These are phyloP conservation scores for Biscogniauxia sp. DNA, from an alignment of 2,329 filamentous ascomycete species.

Conservation along the genomic window DNA sequence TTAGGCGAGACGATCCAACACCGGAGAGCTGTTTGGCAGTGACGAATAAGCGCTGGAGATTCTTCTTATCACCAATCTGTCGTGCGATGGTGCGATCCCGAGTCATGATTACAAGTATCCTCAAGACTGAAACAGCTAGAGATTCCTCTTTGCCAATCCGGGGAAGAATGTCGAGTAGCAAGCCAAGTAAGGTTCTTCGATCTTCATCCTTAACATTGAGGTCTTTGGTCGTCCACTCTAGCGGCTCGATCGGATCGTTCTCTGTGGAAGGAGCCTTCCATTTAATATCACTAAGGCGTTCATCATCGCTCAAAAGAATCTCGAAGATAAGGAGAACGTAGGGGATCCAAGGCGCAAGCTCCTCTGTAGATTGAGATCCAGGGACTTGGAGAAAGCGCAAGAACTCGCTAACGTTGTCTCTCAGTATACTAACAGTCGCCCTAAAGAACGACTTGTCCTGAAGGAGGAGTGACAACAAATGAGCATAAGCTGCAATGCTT, in stretches of 20 bases:
- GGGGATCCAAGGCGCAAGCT: slow-evolving; percentile 88
- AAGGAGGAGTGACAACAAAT: slow-evolving; percentile 83
- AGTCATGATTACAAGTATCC: slow-evolving; percentile 85
- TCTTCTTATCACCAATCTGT: slow-evolving; percentile 79
- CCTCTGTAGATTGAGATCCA: slow-evolving; percentile 65
- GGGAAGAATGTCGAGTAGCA: slow-evolving; percentile 79
- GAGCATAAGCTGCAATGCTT: slow-evolving; percentile 82
- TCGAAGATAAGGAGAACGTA: slow-evolving; percentile 89
- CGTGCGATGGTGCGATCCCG: slow-evolving; percentile 73
- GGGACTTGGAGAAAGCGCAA: slow-evolving; percentile 75
- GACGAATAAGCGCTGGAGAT: slow-evolving; percentile 85
- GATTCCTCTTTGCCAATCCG: slow-evolving; percentile 84
- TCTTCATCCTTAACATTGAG: slow-evolving; percentile 62
- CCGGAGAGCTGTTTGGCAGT: slow-evolving; percentile 93
- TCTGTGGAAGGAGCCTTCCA: slow-evolving; percentile 62
- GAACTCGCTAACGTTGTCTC: slow-evolving; percentile 72
- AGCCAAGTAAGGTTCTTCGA: slow-evolving; percentile 69
- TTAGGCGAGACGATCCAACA: slow-evolving; percentile 71
- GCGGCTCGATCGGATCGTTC: slow-evolving; percentile 47
- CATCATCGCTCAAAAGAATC: slow-evolving; percentile 84
- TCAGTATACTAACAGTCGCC: slow-evolving; percentile 70
- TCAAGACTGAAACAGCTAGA: slow-evolving; percentile 77
- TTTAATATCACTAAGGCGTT: slow-evolving; percentile 70
- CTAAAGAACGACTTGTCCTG: slow-evolving; percentile 81
- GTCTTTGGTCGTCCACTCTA: slow-evolving; percentile 59